These are phyloP conservation scores for Spencermartinsiella ligniputridi DNA, from an alignment of 1,139 yeast genomes.

Conservation along the genomic window DNA sequence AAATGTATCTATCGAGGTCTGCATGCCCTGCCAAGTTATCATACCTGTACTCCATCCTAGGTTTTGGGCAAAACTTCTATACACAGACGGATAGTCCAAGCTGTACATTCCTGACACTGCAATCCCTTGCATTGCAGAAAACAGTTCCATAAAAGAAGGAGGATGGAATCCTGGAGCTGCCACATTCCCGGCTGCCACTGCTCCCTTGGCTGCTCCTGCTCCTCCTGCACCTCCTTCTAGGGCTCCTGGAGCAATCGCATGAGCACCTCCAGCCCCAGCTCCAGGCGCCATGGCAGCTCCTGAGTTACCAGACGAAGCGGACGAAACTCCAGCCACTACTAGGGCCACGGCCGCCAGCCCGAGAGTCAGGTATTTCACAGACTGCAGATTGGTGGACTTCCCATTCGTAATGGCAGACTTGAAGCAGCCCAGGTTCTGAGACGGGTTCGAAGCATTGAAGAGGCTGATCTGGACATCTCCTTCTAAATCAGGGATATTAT, in stretches of 20 bases:
- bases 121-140: constrained; percentile 28
- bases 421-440: constrained; percentile 29
- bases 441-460: constrained; percentile 20
- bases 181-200: constrained; percentile 16
- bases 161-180: constrained; percentile 25
- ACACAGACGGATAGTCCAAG: constrained; percentile 31
- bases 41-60: constrained; percentile 34
- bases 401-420: constrained; percentile 30
- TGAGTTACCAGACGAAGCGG: constrained; percentile 8
- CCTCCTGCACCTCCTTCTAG: constrained; percentile 10
- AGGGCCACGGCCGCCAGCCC: constrained; percentile 31
- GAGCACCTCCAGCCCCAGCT: constrained; percentile 6
- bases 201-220: constrained; percentile 15
- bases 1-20: constrained; percentile 28
- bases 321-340: constrained; percentile 18
- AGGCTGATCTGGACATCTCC: constrained; percentile 26
- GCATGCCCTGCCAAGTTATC: constrained; percentile 32
- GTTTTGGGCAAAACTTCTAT: constrained; percentile 30
- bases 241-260: background rate
- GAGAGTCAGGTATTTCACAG: constrained; percentile 27
- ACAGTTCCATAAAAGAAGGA: constrained; percentile 26
- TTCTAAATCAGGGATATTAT: constrained; percentile 32
- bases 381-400: constrained; percentile 23
- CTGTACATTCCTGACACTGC: constrained; percentile 35
- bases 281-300: constrained; percentile 11